Conservation (phyloP, 208 protist species). For the Trypanosoma melophagium region DNA sequence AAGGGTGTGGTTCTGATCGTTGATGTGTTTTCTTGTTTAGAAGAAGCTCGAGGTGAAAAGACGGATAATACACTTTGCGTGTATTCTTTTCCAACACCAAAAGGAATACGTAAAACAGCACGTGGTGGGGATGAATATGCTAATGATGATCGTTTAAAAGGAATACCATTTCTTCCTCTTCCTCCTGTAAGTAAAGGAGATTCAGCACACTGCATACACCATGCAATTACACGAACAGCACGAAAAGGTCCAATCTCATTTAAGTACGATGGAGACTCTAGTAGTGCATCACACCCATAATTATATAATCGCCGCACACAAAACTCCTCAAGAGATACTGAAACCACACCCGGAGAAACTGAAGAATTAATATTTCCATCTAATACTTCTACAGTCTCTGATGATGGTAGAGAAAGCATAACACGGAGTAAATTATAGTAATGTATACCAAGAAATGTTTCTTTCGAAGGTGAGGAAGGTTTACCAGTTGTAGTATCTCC, state of each 20-base stretch:
- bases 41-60: conserved; percentile 13
- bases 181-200: too few relatives aligned
- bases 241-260: conserved; percentile 17
- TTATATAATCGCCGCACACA: conserved; percentile 47
- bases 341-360: too few relatives aligned
- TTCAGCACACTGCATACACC: conserved; percentile 14
- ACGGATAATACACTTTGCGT: conserved; percentile 16
- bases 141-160: neutral
- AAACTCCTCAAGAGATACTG: conserved; percentile 47
- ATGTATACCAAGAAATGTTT: conserved; percentile 3
- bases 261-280: conserved; percentile 1
- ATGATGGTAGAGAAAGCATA: conserved; percentile 19
- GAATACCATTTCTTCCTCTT: too few relatives aligned
- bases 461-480: neutral
- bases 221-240: conserved; percentile 21
- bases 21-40: neutral
- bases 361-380: neutral
- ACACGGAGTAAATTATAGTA: conserved; percentile 21
- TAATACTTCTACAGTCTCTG: conserved; percentile 10
- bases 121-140: conserved; percentile 16
- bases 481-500: too few relatives aligned
- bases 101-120: conserved; percentile 48
- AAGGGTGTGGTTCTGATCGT: neutral
- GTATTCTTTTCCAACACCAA: conserved; percentile 52
- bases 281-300: neutral